Evolutionary conservation across 768 basidiomycete genomes (phyloP).

Genomic region (Auriscalpium orientale): DNA sequence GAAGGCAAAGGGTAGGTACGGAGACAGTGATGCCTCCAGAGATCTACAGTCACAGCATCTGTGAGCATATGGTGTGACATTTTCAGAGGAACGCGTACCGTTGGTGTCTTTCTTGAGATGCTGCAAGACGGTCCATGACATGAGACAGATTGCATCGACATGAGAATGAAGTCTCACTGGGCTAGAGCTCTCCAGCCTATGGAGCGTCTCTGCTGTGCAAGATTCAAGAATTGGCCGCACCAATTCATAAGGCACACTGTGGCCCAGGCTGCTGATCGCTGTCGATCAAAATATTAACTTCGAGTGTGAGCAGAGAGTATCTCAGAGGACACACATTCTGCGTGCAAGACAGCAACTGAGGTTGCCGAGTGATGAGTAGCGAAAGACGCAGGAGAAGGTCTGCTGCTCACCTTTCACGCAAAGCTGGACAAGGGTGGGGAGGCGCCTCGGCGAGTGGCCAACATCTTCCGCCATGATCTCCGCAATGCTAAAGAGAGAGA

Average conservation of each 20-base stretch:
- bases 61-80: neutral
- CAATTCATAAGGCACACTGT: constrained; percentile 53
- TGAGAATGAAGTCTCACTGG: constrained; percentile 42
- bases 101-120: constrained; percentile 13
- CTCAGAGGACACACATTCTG: constrained; percentile 44
- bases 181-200: constrained; percentile 59
- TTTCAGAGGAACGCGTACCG: constrained; percentile 7
- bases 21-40: constrained; percentile 15
- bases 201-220: constrained; percentile 64
- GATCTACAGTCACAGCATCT: constrained; percentile 6
- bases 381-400: constrained; percentile 1
- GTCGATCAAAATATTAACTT: neutral
- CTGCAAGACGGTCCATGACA: constrained; percentile 4
- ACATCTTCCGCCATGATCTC: neutral
- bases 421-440: constrained; percentile 38
- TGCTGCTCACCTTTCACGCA: constrained; percentile 62
- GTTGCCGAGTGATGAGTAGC: neutral
- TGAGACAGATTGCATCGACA: neutral
- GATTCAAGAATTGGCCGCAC: constrained; percentile 68
- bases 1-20: constrained; percentile 2
- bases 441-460: neutral
- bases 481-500: neutral
- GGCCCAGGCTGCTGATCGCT: constrained; percentile 64
- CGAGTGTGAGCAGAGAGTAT: neutral
- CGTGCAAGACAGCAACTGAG: constrained; percentile 51